Evolutionary conservation across 208 protist species (phyloP), one percentile per base, ranked within the genome.

Genomic region (Perkinsela sp.): DNA sequence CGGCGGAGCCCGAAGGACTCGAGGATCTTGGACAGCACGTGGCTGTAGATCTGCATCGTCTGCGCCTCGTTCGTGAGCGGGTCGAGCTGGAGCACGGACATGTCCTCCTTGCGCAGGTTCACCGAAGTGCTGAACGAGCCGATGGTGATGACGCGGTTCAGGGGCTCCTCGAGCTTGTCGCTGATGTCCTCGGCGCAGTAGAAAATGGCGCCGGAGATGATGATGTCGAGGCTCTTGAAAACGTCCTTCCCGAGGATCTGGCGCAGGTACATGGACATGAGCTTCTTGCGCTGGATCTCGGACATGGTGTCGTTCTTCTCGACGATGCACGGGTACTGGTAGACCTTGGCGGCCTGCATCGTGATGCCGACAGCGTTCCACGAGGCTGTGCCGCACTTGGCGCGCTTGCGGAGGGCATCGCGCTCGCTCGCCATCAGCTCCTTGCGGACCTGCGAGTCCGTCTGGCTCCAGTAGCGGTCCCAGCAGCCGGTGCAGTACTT

Each of bases 231-330:
- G 40, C 40, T 57, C 40, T 57, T 57, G 40, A n/a, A 57, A 22
- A 57, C 40, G 13, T 57, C 40, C 40, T 57, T 57, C 13, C 40
- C 40, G 40, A 57, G 40, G 13, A 57, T 22, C 22, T 57, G 40
- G 40, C 40, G 40, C 40, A 57, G 40, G 40, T 57, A 57, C 13
- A 57, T 57, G 40, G 13, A n/a, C 40, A 57, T 57, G 13, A 57
- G 40, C 40, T 57, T 57, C 40, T 57, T 57, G 6, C 40, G 40
- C 40, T 57, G 40, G 40, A 57, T 22, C 22, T 57, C 40, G 13
- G 40, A n/a, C 40, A 57, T 57, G 40, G 40, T 57, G 40, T 57
- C 40, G 40, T 57, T 57, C 40, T 57, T 57, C 40, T 57, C 40
- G 40, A 57, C 40, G 22, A 57, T 57, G 40, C 40, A 57, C 22